These are phyloP conservation scores for Polytrichum formosum DNA, from an alignment of 225 moss, liverwort and hornwort species.

Conservation along the genomic window DNA sequence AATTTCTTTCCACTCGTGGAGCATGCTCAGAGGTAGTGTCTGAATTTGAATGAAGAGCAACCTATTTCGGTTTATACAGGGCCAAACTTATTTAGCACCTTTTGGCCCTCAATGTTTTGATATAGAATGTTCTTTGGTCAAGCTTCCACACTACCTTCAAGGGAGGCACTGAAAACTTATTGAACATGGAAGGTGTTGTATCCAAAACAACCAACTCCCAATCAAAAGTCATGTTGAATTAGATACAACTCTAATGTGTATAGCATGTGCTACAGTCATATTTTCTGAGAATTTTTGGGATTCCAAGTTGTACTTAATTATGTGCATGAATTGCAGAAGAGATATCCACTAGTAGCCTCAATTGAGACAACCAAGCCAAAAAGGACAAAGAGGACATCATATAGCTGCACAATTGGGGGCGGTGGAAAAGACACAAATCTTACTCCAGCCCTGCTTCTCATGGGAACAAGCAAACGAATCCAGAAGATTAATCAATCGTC, in stretches of 20 bases:
- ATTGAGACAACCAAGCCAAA: constrained; percentile 37
- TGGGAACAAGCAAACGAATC: constrained; percentile 13
- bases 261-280: background rate
- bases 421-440: constrained; percentile 21
- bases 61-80: no score
- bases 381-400: constrained; percentile 23
- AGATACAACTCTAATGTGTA: background rate
- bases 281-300: background rate
- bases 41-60: no score
- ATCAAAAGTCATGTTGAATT: background rate
- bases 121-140: no score
- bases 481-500: background rate
- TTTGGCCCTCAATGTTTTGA: no score
- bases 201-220: background rate
- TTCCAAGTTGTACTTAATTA: background rate
- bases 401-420: background rate
- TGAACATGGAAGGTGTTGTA: background rate
- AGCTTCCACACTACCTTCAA: no score
- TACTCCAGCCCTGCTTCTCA: constrained; percentile 37
- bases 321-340: constrained; percentile 26
- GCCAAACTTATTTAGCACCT: no score
- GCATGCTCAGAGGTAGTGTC: no score
- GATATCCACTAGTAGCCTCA: constrained; percentile 15
- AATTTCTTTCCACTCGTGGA: no score
- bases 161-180: no score